These are phyloP conservation scores for Pelargonium exstipulatum DNA, from an alignment of 441 rosid species.

Conservation along the genomic window DNA sequence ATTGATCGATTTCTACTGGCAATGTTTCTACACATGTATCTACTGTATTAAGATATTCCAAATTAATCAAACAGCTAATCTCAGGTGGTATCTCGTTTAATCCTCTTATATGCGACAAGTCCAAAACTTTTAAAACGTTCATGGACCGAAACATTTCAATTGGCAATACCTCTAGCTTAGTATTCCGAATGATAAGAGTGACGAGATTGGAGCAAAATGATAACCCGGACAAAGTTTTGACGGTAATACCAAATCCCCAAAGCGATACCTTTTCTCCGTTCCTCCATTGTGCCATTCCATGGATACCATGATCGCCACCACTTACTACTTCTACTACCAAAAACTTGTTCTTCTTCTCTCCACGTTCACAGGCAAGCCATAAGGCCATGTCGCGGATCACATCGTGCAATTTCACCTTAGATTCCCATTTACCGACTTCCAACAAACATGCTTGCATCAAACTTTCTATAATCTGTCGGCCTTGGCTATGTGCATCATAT, in stretches of 20 bases:
- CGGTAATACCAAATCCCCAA: no score
- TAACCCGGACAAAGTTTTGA: neutral
- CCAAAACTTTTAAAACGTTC: neutral
- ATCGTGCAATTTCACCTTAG: neutral
- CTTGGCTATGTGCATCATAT: neutral
- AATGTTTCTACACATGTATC: neutral
- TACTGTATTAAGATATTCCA: no score
- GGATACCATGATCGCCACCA: no score
- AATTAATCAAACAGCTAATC: neutral
- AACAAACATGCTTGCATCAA: neutral
- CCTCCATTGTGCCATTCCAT: no score
- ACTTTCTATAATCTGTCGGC: neutral
- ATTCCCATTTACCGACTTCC: neutral
- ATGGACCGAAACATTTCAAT: neutral
- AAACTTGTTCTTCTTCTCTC: neutral
- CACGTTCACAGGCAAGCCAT: neutral
- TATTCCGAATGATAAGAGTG: neutral
- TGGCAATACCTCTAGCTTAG: neutral
- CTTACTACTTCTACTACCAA: no score
- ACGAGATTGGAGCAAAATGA: neutral
- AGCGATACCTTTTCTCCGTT: no score
- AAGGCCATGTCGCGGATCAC: neutral
- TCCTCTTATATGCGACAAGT: neutral
- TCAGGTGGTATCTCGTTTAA: neutral
- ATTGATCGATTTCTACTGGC: neutral